Evolutionary conservation across 768 basidiomycete genomes (phyloP), one percentile per base, ranked within the genome.

Genomic region (Suillus variegatus): DNA sequence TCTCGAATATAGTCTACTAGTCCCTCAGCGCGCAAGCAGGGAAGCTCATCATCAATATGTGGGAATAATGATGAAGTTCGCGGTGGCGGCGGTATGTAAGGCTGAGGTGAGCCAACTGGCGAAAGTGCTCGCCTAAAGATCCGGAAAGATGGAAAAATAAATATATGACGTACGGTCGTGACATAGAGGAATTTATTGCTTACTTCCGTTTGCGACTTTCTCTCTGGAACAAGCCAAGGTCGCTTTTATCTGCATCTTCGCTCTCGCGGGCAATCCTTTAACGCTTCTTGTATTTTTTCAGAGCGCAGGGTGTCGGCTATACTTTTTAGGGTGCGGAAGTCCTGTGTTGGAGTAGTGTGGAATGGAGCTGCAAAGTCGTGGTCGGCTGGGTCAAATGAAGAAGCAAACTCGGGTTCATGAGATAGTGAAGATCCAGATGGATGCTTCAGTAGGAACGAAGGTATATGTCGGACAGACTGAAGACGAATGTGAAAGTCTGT

Each of bases 171-270:
- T 36, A 38, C 14, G 16, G n/a, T 47, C 22, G 28, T 35, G 12
- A 52, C 20, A n/a, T n/a, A 43, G 14, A n/a, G 20, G 57, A 49
- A 6, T 57, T 35, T n/a, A 41, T 66, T 66, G 78, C 82, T 64
- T 70, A 88, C 90, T 84, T 84, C 74, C 84, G 82, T 72, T 86
- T 90, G 71, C 85, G 81, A 49, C 74, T 82, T 61, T 86, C 82
- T 66, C 85, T 79, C 62, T 85, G 79, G 35, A 79, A 71, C 64
- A 79, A 73, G 58, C 77, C 78, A 55, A 90, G 77, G 49, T 84
- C 84, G 22, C 77, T 81, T 18, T 76, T 75, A 74, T 91, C 90
- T 36, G 74, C 73, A 38, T 78, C 74, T 71, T 87, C 83, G 65
- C 90, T 90, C 28, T 83, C 82, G 55, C 76, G 77, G 25, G 89